Conservation (phyloP, 2,329 filamentous ascomycete genomes). For the Stromatinia cepivora region DNA sequence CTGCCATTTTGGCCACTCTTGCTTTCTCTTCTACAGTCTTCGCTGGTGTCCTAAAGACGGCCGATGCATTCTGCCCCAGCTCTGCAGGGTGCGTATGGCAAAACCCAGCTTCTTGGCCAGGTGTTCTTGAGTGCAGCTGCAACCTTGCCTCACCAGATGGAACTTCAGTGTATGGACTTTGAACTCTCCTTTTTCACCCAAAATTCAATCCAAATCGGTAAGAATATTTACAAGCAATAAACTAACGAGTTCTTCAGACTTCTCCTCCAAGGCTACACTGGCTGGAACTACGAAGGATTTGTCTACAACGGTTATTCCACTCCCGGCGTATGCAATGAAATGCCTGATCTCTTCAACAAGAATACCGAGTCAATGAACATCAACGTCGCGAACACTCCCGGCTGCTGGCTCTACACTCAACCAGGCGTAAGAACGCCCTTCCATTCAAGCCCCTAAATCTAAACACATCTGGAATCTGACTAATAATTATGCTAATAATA, state of each 20-base stretch:
- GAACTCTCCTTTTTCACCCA: not conserved
- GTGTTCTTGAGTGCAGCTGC: slow-evolving; percentile 16
- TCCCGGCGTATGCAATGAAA: not conserved
- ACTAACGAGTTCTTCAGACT: not conserved
- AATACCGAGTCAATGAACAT: slow-evolving; percentile 17
- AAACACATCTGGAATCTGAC: not conserved
- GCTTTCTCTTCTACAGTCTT: slow-evolving; percentile 10
- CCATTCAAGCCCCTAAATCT: not conserved
- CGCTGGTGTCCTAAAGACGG: not conserved
- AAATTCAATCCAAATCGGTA: not conserved
- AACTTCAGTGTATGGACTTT: not conserved
- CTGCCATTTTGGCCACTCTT: slow-evolving; percentile 17
- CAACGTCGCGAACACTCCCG: not conserved
- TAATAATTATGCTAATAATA: not conserved
- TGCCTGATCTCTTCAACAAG: not conserved
- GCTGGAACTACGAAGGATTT: not conserved
- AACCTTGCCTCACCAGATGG: slow-evolving; percentile 1
- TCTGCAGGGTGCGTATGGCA: slow-evolving; percentile 8
- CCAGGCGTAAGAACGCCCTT: not conserved
- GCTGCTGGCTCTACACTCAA: slow-evolving; percentile 20
- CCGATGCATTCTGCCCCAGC: slow-evolving; percentile 3
- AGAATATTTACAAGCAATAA: not conserved
- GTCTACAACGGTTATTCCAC: slow-evolving; percentile 3
- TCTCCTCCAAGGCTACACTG: slow-evolving; percentile 9
- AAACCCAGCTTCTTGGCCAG: not conserved